phyloP scores from a whole-genome alignment of 148 eudicot species.

The Diospyros lotus region DNA sequence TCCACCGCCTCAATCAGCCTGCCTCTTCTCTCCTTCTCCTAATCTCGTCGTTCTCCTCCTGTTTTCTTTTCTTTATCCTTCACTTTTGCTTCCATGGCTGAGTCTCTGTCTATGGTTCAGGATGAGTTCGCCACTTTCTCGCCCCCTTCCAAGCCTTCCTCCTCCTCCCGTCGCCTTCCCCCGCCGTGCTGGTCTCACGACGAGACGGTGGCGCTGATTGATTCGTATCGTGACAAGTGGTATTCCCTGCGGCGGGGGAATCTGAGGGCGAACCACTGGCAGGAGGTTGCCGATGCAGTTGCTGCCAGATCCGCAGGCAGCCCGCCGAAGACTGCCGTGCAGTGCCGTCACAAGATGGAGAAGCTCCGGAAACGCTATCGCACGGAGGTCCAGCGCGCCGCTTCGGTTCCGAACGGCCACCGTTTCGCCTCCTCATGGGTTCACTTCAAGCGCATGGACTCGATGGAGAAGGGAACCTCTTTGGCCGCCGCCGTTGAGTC shows the following conservation, averaged over 20 bases:
- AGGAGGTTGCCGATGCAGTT: constrained; percentile 59
- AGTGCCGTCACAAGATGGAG: constrained; percentile 96
- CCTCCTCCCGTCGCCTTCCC: constrained; percentile 56
- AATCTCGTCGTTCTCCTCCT: neutral
- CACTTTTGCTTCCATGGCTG: constrained; percentile 1
- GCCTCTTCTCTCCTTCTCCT: constrained; percentile 1
- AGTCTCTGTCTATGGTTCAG: constrained; percentile 4
- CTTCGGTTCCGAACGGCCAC: constrained; percentile 31
- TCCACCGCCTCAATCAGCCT: neutral
- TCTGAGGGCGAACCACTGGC: constrained; percentile 78
- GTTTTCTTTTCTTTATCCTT: neutral
- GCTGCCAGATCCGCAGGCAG: constrained; percentile 23
- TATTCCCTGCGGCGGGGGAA: constrained; percentile 74
- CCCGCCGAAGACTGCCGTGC: constrained; percentile 75
- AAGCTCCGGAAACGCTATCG: constrained; percentile 85
- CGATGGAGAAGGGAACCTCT: constrained; percentile 57
- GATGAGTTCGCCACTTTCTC: neutral
- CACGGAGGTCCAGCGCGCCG: constrained; percentile 58
- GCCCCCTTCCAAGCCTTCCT: neutral
- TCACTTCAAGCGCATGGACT: constrained; percentile 57
- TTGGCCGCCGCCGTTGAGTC: constrained; percentile 10
- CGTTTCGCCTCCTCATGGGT: constrained; percentile 63
- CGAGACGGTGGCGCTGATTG: constrained; percentile 67
- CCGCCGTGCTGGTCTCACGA: constrained; percentile 98
- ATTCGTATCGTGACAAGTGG: constrained; percentile 71